Percentiles rank a stretch among this genome's conserved stretches.
These are phyloP conservation scores for Tuber magnatum DNA, from an alignment of 495 filamentous ascomycete genomes.

Conservation along the genomic window DNA sequence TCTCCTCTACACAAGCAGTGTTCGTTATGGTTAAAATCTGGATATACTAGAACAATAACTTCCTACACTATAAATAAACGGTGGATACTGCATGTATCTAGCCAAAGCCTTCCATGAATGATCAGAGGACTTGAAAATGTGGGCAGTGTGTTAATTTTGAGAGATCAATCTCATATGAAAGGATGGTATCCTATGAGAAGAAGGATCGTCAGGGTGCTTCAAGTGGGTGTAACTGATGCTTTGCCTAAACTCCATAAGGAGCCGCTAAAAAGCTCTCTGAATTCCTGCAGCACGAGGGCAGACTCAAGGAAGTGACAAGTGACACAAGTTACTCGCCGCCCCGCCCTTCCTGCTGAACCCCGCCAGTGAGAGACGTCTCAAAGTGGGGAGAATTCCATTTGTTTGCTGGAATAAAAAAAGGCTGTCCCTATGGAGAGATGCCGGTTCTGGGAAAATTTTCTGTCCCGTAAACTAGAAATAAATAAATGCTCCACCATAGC, in stretches of 20 bases:
- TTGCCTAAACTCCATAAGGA: neutral
- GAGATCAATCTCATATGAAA: neutral
- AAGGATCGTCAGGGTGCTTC: neutral
- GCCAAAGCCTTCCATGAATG: neutral
- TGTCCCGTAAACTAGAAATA: neutral
- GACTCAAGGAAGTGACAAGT: neutral
- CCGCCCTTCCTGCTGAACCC: neutral
- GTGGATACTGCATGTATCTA: neutral
- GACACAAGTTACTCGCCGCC: conserved; percentile 3
- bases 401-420: conserved; percentile 1
- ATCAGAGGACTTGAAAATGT: neutral
- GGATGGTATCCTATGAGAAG: neutral
- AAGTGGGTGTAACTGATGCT: neutral
- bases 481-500: conserved; percentile 1
- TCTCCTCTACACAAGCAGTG: neutral
- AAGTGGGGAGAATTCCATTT: neutral
- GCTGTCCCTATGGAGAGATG: neutral
- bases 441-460: neutral
- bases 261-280: neutral
- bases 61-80: neutral
- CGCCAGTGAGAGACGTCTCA: neutral
- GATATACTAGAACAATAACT: neutral
- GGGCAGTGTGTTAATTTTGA: neutral
- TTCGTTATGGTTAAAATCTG: neutral
- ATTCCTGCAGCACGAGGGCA: neutral